A percentile compares a stretch with the other conserved stretches of the same genome.
Evolutionary conservation across 129 eudicot species (phyloP).

Genomic region (Flaveria linearis): DNA sequence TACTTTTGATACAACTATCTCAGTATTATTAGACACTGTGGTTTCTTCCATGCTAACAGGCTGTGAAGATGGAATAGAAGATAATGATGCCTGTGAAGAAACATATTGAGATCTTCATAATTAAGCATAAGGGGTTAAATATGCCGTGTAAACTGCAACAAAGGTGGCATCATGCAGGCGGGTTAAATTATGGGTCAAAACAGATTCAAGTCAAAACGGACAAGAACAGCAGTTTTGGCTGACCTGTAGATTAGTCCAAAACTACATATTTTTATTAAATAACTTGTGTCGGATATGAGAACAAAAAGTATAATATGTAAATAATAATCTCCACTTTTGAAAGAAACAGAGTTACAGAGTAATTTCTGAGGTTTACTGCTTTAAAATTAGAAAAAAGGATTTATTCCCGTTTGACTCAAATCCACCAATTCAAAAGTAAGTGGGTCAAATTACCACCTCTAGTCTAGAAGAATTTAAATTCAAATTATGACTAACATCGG

Average conservation of each 20-base stretch:
- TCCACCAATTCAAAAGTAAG: not conserved
- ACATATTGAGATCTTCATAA: not conserved
- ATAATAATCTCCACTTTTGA: not conserved
- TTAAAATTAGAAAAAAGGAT: not conserved
- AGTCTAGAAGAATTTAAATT: not conserved
- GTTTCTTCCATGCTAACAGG: slow-evolving; percentile 50
- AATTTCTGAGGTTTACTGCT: not conserved
- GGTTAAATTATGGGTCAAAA: not conserved
- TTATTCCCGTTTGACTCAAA: not conserved
- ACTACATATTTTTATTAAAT: not conserved
- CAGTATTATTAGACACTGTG: slow-evolving; percentile 13
- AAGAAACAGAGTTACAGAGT: not conserved
- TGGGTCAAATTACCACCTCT: not conserved
- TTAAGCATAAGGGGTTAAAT: not conserved
- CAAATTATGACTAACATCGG: slow-evolving; percentile 26
- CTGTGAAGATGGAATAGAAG: slow-evolving; percentile 32
- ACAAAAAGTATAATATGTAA: not conserved
- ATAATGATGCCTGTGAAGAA: slow-evolving; percentile 40
- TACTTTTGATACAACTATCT: slow-evolving; percentile 33
- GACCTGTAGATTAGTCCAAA: not conserved
- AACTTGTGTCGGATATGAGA: not conserved
- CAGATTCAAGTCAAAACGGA: not conserved
- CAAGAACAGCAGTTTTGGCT: not conserved
- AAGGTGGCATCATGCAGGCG: not conserved
- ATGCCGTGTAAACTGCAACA: not conserved